Base-by-base conservation (phyloP, 2,329 filamentous ascomycete genomes). In the Pestalotiopsis sp. region DNA sequence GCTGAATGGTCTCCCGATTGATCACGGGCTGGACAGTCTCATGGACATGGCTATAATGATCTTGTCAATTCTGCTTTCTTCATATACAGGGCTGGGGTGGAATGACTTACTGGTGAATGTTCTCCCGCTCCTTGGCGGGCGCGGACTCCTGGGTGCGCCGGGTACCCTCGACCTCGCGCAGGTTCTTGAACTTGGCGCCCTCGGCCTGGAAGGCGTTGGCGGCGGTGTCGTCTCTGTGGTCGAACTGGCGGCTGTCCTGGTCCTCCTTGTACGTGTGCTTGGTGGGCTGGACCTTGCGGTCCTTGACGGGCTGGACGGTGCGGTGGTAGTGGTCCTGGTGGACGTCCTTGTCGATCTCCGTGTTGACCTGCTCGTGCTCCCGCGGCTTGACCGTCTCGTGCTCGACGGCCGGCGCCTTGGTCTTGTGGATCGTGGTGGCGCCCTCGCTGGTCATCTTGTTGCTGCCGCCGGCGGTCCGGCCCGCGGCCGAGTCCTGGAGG, bases 251-350 rank as follows among this genome's bases (percentile, higher is more conserved):
- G 11, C 52, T 45, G 14, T 23, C 41, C 63, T 66, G 20, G 27
- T 56, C 57, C 25, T 66, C 63, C 20, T 57, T 45, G 45, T 66
- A 66, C 1, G 25, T 38, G 27, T 66, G 63, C 49, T 66, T 36
- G 13, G 63, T 66, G 27, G 63, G 41, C 9, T 57, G 41, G 27
- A 66, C 63, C 13, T 66, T 66, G 45, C 57, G 57, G 49, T 66
- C 63, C 45, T 66, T 56, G 49, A 66, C 49, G 39, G 63, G 63
- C 39, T 66, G 63, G 25, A 66, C 31, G 7, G 41, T 66, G 49
- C 17, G 20, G 31, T 36, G 41, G 49, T 66, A 66, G 49, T 66
- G 63, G 27, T 66, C 63, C 49, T 66, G 63, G 63, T 66, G 63
- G 11, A 66, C 13, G 14, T 66, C 63, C 49, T 66, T 66, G 63